Evolutionary conservation across 202 grass and related monocot genomes (phyloP).

Genomic region (Musa balbisiana): DNA sequence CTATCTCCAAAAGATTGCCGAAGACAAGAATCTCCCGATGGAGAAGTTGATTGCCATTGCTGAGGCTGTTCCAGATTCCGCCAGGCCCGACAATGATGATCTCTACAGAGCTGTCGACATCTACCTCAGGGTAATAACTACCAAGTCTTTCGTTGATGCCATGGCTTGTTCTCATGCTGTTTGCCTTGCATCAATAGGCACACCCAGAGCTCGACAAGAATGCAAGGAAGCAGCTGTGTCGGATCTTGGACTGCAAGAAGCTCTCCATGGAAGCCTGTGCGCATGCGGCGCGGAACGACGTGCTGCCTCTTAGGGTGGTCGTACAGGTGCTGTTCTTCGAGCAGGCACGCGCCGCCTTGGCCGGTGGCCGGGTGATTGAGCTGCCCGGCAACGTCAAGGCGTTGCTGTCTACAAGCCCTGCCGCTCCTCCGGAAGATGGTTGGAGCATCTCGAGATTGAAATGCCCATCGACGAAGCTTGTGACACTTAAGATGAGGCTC

Average conservation of each 20-base stretch:
- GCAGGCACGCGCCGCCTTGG: constrained; percentile 53
- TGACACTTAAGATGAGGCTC: constrained; percentile 83
- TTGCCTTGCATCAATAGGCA: constrained; percentile 27
- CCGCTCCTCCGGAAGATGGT: constrained; percentile 29
- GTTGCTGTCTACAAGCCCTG: constrained; percentile 50
- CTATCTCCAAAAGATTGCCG: constrained; percentile 58
- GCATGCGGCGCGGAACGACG: constrained; percentile 90
- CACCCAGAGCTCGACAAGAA: constrained; percentile 75
- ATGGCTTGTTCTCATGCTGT: neutral
- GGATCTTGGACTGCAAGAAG: constrained; percentile 78
- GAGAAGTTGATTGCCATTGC: constrained; percentile 78
- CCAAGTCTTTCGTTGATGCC: too few species aligned
- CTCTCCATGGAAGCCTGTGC: constrained; percentile 74
- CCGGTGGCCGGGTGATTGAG: constrained; percentile 26
- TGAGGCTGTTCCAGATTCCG: constrained; percentile 63
- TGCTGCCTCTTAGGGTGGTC: constrained; percentile 70
- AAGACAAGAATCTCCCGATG: constrained; percentile 61
- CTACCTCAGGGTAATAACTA: constrained; percentile 57
- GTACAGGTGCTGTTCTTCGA: constrained; percentile 97
- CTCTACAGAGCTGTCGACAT: constrained; percentile 85
- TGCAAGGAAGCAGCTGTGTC: constrained; percentile 54
- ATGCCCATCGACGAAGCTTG: constrained; percentile 61
- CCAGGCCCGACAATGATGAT: constrained; percentile 62
- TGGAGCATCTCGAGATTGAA: constrained; percentile 63
- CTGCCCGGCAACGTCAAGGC: constrained; percentile 56